These are phyloP conservation scores for Fusarium citri DNA, from an alignment of 2,329 filamentous ascomycete species.

Conservation along the genomic window DNA sequence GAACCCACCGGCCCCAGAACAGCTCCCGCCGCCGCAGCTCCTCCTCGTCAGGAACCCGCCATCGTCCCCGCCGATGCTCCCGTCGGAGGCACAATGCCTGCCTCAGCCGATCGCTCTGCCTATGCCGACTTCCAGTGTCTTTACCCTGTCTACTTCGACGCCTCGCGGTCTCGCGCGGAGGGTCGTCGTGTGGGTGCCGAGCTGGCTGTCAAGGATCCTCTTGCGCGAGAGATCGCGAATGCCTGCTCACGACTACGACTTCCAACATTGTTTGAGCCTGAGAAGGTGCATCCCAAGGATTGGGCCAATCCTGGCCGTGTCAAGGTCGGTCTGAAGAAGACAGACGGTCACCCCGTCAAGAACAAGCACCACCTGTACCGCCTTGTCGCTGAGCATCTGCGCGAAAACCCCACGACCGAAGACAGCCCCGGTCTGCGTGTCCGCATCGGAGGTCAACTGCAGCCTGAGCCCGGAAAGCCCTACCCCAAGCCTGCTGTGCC, in stretches of 20 bases:
- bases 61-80: slow-evolving; percentile 48
- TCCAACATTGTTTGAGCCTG: slow-evolving; percentile 85
- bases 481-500: slow-evolving; percentile 81
- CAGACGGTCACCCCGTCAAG: slow-evolving; percentile 60
- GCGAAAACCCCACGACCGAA: slow-evolving; percentile 80
- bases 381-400: slow-evolving; percentile 81
- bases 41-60: slow-evolving; percentile 46
- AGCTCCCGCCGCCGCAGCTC: slow-evolving; percentile 45
- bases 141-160: slow-evolving; percentile 97
- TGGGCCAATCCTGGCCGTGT: slow-evolving; percentile 97
- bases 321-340: slow-evolving; percentile 72
- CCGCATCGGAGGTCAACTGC: slow-evolving; percentile 77
- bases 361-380: slow-evolving; percentile 90
- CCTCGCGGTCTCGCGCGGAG: slow-evolving; percentile 76
- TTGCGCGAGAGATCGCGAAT: slow-evolving; percentile 89
- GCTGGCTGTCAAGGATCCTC: slow-evolving; percentile 83
- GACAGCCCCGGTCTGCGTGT: slow-evolving; percentile 75
- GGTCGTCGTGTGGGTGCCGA: slow-evolving; percentile 81
- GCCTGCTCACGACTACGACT: slow-evolving; percentile 81
- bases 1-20: slow-evolving; percentile 45
- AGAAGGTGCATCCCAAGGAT: slow-evolving; percentile 94
- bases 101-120: slow-evolving; percentile 61
- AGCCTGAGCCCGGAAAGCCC: slow-evolving; percentile 70
- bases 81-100: slow-evolving; percentile 45
- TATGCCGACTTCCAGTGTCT: slow-evolving; percentile 87